These are phyloP conservation scores for Dactylellina cionopaga DNA, from an alignment of 2,329 filamentous ascomycete species.

Conservation along the genomic window DNA sequence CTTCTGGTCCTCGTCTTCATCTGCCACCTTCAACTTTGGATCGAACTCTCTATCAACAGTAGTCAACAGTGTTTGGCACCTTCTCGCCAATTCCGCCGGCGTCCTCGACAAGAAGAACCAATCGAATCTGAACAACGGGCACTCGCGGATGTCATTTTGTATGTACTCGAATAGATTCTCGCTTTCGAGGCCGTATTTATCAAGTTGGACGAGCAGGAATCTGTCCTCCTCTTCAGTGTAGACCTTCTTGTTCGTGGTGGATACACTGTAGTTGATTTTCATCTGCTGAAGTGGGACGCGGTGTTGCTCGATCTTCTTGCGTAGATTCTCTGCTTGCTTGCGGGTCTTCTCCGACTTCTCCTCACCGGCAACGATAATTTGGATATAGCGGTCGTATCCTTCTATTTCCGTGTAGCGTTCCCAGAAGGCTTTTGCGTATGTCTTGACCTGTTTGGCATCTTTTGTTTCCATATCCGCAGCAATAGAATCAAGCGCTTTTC, in stretches of 20 bases:
- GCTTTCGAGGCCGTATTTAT: slow-evolving; percentile 89
- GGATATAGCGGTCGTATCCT: slow-evolving; percentile 88
- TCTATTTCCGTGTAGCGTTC: slow-evolving; percentile 89
- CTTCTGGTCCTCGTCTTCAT: slow-evolving; percentile 64
- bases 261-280: slow-evolving; percentile 98
- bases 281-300: slow-evolving; percentile 97
- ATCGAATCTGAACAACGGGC: slow-evolving; percentile 94
- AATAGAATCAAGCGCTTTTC: slow-evolving; percentile 84
- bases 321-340: slow-evolving; percentile 89
- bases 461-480: slow-evolving; percentile 92
- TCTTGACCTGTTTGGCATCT: slow-evolving; percentile 81
- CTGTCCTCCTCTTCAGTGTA: slow-evolving; percentile 98
- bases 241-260: slow-evolving; percentile 99
- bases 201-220: slow-evolving; percentile 90
- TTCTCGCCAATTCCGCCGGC: slow-evolving; percentile 87
- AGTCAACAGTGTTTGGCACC: slow-evolving; percentile 92
- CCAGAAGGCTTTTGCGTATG: slow-evolving; percentile 96
- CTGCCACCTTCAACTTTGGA: slow-evolving; percentile 69
- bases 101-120: slow-evolving; percentile 99
- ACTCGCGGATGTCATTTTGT: slow-evolving; percentile 95
- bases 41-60: slow-evolving; percentile 97
- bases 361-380: slow-evolving; percentile 90
- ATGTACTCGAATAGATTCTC: slow-evolving; percentile 92
- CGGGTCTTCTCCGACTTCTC: slow-evolving; percentile 88
- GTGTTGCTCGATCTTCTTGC: slow-evolving; percentile 95